Conservation (phyloP, 805 yeast species). For the Kodamaea lidongshanica region DNA sequence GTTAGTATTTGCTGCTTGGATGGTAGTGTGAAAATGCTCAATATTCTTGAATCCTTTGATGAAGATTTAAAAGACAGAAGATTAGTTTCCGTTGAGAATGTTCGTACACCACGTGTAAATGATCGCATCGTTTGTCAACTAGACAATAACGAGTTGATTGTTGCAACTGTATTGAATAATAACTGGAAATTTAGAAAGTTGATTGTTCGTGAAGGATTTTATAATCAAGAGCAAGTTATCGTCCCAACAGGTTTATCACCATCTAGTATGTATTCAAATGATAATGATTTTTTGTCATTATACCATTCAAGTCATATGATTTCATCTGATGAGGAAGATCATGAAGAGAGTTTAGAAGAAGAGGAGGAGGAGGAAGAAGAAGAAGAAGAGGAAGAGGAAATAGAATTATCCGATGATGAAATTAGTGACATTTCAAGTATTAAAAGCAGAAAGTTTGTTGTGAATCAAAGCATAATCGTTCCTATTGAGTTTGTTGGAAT, state of each 20-base stretch:
- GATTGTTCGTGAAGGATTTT: slow-evolving; percentile 39
- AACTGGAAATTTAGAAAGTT: slow-evolving; percentile 58
- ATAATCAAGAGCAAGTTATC: slow-evolving; percentile 28
- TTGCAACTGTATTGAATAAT: slow-evolving; percentile 60
- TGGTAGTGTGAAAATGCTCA: slow-evolving; percentile 34
- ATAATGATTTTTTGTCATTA: slow-evolving; percentile 13
- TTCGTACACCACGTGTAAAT: slow-evolving; percentile 67
- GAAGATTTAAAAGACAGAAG: slow-evolving; percentile 8
- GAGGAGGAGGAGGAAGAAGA: slow-evolving; percentile 9
- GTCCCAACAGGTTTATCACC: slow-evolving; percentile 9
- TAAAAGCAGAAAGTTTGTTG: slow-evolving; percentile 11
- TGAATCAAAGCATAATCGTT: slow-evolving; percentile 38
- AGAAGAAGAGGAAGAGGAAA: slow-evolving; percentile 7
- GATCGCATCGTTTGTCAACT: slow-evolving; percentile 60
- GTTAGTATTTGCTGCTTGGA: slow-evolving; percentile 44
- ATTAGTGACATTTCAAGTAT: too few species aligned
- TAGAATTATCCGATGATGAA: slow-evolving; percentile 5
- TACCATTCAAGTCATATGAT: too few species aligned
- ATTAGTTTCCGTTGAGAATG: slow-evolving; percentile 47
- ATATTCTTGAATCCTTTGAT: slow-evolving; percentile 20
- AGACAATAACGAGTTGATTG: slow-evolving; percentile 45
- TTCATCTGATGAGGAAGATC: slow-evolving; percentile 14
- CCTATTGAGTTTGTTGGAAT: slow-evolving; percentile 69
- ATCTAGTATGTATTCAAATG: slow-evolving; percentile 8
- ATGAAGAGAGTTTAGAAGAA: slow-evolving; percentile 7